These are phyloP conservation scores for Epichloe aotearoae DNA, from an alignment of 2,329 filamentous ascomycete genomes.

Conservation along the genomic window DNA sequence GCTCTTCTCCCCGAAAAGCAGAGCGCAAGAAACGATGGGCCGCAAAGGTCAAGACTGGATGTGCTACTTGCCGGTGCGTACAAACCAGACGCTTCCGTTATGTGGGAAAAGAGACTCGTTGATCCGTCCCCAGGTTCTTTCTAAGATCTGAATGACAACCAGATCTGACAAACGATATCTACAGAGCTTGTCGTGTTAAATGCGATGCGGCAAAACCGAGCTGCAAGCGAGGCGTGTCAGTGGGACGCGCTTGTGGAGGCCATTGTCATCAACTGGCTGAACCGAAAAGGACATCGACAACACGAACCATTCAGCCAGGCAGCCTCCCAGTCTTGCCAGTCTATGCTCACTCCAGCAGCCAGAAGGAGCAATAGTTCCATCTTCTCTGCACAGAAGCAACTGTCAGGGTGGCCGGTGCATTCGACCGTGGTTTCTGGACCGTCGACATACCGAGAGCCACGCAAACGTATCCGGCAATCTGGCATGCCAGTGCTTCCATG, in stretches of 20 bases:
- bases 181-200: slow-evolving; percentile 4
- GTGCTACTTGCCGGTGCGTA: slow-evolving; percentile 4
- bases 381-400: slow-evolving; percentile 5
- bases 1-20: not conserved
- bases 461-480: slow-evolving; percentile 4
- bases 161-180: not conserved
- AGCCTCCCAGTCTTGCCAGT: not conserved
- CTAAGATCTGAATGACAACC: not conserved
- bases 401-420: slow-evolving; percentile 1
- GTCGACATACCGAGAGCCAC: slow-evolving; percentile 4
- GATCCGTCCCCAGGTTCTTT: not conserved
- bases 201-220: slow-evolving; percentile 3
- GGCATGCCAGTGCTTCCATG: slow-evolving; percentile 4
- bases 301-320: not conserved
- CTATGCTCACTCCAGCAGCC: not conserved
- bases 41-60: slow-evolving; percentile 5
- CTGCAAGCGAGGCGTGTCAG: not conserved
- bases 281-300: not conserved
- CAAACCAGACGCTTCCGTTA: not conserved
- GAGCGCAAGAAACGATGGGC: slow-evolving; percentile 3
- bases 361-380: slow-evolving; percentile 7
- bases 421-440: slow-evolving; percentile 6
- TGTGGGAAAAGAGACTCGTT: not conserved
- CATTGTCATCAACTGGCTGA: not conserved
- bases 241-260: slow-evolving; percentile 1